Conservation (phyloP, 2,329 filamentous ascomycete species). For the Curvularia eragrostidis region DNA sequence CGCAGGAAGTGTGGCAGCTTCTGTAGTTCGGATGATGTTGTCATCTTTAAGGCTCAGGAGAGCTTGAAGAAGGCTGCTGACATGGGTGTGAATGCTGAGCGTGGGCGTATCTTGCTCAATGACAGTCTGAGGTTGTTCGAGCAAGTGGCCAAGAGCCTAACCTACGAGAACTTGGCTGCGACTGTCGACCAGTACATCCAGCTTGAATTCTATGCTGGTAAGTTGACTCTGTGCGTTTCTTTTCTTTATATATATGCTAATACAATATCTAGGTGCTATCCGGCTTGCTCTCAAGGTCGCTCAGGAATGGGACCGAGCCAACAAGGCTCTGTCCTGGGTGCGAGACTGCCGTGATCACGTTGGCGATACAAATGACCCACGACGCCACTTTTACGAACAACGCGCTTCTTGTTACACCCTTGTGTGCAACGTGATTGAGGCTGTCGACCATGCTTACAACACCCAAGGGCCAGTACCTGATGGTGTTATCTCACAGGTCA, state of each 20-base stretch:
- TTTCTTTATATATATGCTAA: slow-evolving; percentile 8
- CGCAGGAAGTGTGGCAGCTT: slow-evolving; percentile 93
- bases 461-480: slow-evolving; percentile 76
- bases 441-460: slow-evolving; percentile 75
- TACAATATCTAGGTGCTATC: slow-evolving; percentile 68
- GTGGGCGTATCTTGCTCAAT: slow-evolving; percentile 79
- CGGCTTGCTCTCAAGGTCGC: slow-evolving; percentile 85
- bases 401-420: slow-evolving; percentile 84
- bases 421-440: slow-evolving; percentile 80
- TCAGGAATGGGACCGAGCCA: slow-evolving; percentile 83
- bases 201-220: slow-evolving; percentile 84
- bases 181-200: slow-evolving; percentile 80
- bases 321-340: slow-evolving; percentile 83
- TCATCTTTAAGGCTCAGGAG: slow-evolving; percentile 98
- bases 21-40: slow-evolving; percentile 94
- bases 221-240: slow-evolving; percentile 1
- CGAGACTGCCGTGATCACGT: slow-evolving; percentile 80
- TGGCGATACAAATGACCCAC: slow-evolving; percentile 71
- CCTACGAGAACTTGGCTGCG: slow-evolving; percentile 77
- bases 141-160: slow-evolving; percentile 83
- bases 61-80: slow-evolving; percentile 88
- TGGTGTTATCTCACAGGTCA: slow-evolving; percentile 75
- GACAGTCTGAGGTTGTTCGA: slow-evolving; percentile 89
- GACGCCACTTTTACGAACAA: slow-evolving; percentile 70
- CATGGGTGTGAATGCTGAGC: slow-evolving; percentile 74